Percentiles rank a stretch among this genome's conserved stretches.
phyloP scores from a whole-genome alignment of 2,329 filamentous ascomycete species.

The Fusarium kyushuense region DNA sequence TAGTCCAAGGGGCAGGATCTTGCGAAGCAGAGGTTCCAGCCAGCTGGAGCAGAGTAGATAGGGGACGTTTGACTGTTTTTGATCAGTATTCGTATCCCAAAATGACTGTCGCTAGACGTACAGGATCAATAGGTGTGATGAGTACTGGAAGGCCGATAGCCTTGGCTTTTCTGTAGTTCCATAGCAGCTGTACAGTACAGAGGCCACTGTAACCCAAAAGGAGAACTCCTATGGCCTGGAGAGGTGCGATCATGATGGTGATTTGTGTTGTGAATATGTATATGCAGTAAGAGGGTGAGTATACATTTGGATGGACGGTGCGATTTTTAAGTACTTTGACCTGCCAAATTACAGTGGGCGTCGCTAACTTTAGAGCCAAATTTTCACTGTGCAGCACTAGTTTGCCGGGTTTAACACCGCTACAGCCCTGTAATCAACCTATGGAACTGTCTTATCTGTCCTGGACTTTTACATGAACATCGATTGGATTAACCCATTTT shows the following conservation, averaged over 20 bases:
- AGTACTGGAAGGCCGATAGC: slow-evolving; percentile 30
- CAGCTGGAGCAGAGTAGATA: slow-evolving; percentile 29
- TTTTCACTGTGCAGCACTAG: not conserved
- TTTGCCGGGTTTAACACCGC: not conserved
- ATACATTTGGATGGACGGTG: not conserved
- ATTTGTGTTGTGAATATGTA: not conserved
- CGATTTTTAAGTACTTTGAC: slow-evolving; percentile 19
- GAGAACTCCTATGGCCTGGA: slow-evolving; percentile 4
- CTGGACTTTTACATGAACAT: not conserved
- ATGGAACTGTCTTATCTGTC: not conserved
- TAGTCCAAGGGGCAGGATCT: slow-evolving; percentile 15
- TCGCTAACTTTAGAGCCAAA: not conserved
- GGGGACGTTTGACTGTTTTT: slow-evolving; percentile 18
- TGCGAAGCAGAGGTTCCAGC: slow-evolving; percentile 28
- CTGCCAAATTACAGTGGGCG: slow-evolving; percentile 6
- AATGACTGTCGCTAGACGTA: not conserved
- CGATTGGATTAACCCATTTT: not conserved
- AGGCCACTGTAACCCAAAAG: slow-evolving; percentile 13
- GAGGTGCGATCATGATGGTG: slow-evolving; percentile 22
- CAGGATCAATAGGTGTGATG: slow-evolving; percentile 36
- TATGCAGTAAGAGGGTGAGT: not conserved
- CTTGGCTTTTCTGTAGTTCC: slow-evolving; percentile 37
- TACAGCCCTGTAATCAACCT: not conserved
- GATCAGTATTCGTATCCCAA: not conserved
- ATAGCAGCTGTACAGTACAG: slow-evolving; percentile 13